phyloP scores from a whole-genome alignment of 306 rosid species.

The Hippophae gyantsensis region DNA sequence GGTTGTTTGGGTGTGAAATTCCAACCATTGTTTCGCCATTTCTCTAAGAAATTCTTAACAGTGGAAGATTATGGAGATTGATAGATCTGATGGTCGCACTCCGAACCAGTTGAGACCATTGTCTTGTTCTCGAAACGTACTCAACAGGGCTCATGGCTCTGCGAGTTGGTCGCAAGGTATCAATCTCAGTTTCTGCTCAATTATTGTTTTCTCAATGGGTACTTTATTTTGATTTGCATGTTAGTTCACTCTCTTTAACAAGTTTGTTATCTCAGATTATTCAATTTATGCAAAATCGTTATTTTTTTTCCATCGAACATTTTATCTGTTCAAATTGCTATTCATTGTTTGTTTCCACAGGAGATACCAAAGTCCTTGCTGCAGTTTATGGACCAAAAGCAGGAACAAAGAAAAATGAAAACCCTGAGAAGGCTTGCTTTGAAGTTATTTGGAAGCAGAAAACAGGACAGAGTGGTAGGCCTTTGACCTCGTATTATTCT shows the following conservation, averaged over 20 bases:
- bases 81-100: constrained; percentile 63
- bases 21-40: no score
- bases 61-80: constrained; percentile 35
- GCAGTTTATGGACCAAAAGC: constrained; percentile 84
- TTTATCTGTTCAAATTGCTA: neutral
- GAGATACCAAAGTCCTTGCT: constrained; percentile 79
- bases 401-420: constrained; percentile 80
- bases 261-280: neutral
- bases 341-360: constrained; percentile 17
- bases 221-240: neutral
- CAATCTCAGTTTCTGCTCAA: neutral
- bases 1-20: no score
- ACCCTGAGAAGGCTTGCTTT: constrained; percentile 80
- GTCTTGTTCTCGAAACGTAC: constrained; percentile 57
- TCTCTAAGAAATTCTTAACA: neutral
- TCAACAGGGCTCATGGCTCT: constrained; percentile 87
- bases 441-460: constrained; percentile 94
- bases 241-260: neutral
- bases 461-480: constrained; percentile 69
- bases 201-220: neutral
- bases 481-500: neutral
- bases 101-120: constrained; percentile 74
- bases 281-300: neutral
- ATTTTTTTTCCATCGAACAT: neutral
- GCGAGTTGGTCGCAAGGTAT: constrained; percentile 82